A percentile compares a stretch with the other conserved stretches of the same genome.
Evolutionary conservation across 2,329 filamentous ascomycete species (phyloP).

Genomic region (Trichothecium roseum): DNA sequence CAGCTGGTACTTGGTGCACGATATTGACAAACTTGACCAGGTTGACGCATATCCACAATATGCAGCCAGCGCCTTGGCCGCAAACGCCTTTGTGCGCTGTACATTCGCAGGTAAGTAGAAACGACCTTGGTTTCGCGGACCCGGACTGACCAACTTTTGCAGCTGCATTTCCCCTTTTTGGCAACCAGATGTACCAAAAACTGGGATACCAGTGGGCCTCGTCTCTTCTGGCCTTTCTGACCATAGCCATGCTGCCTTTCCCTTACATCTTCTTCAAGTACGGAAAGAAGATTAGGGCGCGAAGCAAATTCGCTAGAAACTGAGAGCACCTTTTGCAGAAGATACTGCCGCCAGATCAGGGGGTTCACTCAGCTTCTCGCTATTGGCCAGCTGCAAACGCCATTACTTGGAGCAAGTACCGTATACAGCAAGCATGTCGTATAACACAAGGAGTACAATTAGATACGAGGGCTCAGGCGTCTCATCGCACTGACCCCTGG

Average conservation of each 20-base stretch:
- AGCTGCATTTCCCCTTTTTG: constrained; percentile 70
- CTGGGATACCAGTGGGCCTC: constrained; percentile 64
- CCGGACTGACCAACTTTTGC: constrained; percentile 7
- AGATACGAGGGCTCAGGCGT: constrained; percentile 1
- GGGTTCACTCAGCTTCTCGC: not conserved
- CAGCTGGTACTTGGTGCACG: too few relatives aligned
- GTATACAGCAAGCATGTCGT: not conserved
- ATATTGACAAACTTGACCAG: constrained; percentile 15
- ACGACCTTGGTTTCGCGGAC: not conserved
- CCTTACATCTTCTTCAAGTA: constrained; percentile 53
- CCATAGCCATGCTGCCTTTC: constrained; percentile 52
- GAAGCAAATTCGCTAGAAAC: constrained; percentile 40
- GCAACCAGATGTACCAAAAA: constrained; percentile 58
- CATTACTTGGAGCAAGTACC: constrained; percentile 2
- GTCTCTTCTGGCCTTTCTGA: constrained; percentile 49
- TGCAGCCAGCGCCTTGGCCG: constrained; percentile 69
- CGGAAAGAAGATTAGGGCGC: constrained; percentile 44
- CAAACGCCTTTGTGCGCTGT: constrained; percentile 71
- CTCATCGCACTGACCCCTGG: too few relatives aligned
- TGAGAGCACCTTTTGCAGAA: constrained; percentile 6
- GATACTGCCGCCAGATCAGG: not conserved
- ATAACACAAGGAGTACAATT: not conserved
- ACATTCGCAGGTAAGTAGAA: constrained; percentile 53
- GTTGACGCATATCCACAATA: constrained; percentile 70
- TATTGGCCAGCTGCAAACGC: not conserved